Evolutionary conservation across 441 rosid genomes (phyloP).

Genomic region (Macaranga tanarius): DNA sequence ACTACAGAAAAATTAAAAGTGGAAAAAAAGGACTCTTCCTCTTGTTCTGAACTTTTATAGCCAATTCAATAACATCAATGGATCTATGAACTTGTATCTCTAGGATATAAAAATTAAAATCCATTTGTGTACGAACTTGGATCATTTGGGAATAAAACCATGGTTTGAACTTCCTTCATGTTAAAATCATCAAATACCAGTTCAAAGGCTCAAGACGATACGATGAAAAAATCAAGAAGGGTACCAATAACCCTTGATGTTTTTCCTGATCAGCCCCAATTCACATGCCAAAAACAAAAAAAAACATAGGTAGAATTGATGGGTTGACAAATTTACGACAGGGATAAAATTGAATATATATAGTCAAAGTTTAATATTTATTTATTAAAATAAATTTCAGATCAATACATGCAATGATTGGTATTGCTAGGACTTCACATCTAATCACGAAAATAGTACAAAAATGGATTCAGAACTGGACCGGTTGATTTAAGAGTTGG

Average conservation of each 20-base stretch:
- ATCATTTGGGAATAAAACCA: not conserved
- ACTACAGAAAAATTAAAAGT: too few relatives aligned
- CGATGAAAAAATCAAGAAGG: not conserved
- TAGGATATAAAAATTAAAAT: too few relatives aligned
- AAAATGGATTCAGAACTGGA: too few relatives aligned
- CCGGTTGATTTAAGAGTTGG: too few relatives aligned
- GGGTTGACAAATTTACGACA: not conserved
- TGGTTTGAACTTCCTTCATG: constrained; percentile 1
- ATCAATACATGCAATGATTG: too few relatives aligned
- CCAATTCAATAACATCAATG: not conserved
- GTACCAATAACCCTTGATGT: constrained; percentile 47
- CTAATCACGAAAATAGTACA: too few relatives aligned
- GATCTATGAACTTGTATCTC: not conserved
- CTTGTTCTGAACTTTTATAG: not conserved
- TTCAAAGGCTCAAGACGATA: not conserved
- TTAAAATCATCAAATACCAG: not conserved
- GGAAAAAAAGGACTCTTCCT: not conserved
- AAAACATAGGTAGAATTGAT: constrained; percentile 29
- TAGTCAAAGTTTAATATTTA: too few relatives aligned
- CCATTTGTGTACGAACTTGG: not conserved
- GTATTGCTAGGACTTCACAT: too few relatives aligned
- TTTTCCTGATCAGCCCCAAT: constrained; percentile 45
- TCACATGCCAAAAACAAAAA: constrained; percentile 26
- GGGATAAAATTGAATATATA: not conserved
- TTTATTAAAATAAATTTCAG: too few relatives aligned